A percentile compares a stretch with the other conserved stretches of the same genome.
phyloP scores from a whole-genome alignment of 108 stramenopile genomes.

The Chaetoceros tenuissimus region DNA sequence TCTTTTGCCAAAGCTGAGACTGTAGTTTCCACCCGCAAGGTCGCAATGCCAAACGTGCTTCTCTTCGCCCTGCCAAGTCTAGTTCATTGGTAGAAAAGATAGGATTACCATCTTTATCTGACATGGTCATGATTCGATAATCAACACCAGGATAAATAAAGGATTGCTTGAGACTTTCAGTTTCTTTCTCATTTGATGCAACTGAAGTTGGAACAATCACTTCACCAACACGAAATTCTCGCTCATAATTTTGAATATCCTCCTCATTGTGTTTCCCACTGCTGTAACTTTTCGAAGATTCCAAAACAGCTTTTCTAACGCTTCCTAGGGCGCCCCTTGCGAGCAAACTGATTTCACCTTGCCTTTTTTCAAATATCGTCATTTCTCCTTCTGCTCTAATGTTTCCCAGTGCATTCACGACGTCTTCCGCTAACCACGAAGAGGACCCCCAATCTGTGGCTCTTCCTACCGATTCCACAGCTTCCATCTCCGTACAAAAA shows the following conservation, averaged over 20 bases:
- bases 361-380: slow-evolving; percentile 22
- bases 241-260: too few relatives aligned
- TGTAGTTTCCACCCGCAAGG: slow-evolving; percentile 49
- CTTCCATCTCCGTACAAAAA: slow-evolving; percentile 25
- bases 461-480: slow-evolving; percentile 29
- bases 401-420: slow-evolving; percentile 17
- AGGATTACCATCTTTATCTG: slow-evolving; percentile 23
- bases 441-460: slow-evolving; percentile 39
- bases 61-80: slow-evolving; percentile 11
- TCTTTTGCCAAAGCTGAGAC: slow-evolving; percentile 25
- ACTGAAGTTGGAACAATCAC: slow-evolving; percentile 36
- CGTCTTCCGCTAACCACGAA: slow-evolving; percentile 22
- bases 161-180: slow-evolving; percentile 18
- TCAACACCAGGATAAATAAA: slow-evolving; percentile 35
- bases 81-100: slow-evolving; percentile 32
- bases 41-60: slow-evolving; percentile 29
- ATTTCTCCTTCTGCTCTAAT: slow-evolving; percentile 25
- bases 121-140: slow-evolving; percentile 47
- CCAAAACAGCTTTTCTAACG: slow-evolving; percentile 6
- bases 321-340: slow-evolving; percentile 28
- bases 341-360: slow-evolving; percentile 23
- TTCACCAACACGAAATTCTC: slow-evolving; percentile 37
- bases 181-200: slow-evolving; percentile 6
- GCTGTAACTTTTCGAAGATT: slow-evolving; percentile 4
- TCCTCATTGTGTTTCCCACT: neutral